Evolutionary conservation across 2,329 filamentous ascomycete species (phyloP), one percentile per base, ranked within the genome.

Genomic region (Penicillium brasilianum): DNA sequence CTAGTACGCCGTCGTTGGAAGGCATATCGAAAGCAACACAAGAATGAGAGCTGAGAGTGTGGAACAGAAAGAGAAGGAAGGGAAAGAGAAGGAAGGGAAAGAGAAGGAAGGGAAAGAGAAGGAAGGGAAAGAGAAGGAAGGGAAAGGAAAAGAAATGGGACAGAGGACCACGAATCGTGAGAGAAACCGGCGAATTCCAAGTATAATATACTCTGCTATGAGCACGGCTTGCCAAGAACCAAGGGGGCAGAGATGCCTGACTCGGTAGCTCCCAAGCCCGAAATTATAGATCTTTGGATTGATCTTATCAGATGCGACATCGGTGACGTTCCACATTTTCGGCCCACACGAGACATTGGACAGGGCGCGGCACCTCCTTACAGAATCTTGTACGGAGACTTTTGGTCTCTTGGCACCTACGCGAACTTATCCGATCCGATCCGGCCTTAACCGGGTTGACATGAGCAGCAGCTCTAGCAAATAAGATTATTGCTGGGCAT

Each of bases 1-100:
- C 55, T 43, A 63, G 56, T 39, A 71, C 58, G 30, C 63, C 67
- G 57, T 71, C 70, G 20, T 71, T 71, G 46, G 71, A 72, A 30
- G 69, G 70, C 71, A 73, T 73, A 9, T 37, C 63, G 39, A 43
- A 14, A 20, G 30, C 43, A 36, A 51, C 20, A 25, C 32, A 3
- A 25, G 7, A 25, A 50, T n/a, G n/a, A 32, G 8, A 28, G 36
- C 2, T 18, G 11, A 16, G 28, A 16, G 10, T 22, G 34, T 9
- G 14, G 25, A 22, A 22, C n/a, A 44, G 6, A 13, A 11, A 39
- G 8, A 2, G 10, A 8, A 20, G 11, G 30, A 20, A 34, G 48
- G 8, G 30, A 11, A 28, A 32, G 30, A 9, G 5, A 32, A 32
- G n/a, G n/a, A n/a, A n/a, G n/a, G n/a, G n/a, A n/a, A n/a, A n/a